Evolutionary conservation across 257 asterid species (phyloP).

Genomic region (Orobanche coerulescens): DNA sequence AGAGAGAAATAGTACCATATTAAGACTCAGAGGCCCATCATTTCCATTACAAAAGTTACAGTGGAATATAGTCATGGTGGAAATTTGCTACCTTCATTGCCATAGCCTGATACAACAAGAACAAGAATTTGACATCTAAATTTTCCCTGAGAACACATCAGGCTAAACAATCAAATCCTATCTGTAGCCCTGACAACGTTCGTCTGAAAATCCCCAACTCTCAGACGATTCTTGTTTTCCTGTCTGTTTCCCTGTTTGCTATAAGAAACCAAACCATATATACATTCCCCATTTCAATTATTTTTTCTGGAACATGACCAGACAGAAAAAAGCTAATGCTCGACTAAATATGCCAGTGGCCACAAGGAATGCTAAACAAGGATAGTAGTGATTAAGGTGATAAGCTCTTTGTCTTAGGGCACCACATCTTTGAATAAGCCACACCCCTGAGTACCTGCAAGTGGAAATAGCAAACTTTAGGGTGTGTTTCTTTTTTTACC

Average conservation of each 20-base stretch:
- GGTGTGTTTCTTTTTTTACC: too few relatives aligned
- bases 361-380: constrained; percentile 50
- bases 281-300: constrained; percentile 17
- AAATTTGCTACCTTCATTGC: not conserved
- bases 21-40: too few relatives aligned
- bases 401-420: constrained; percentile 49
- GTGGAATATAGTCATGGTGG: too few relatives aligned
- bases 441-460: constrained; percentile 83
- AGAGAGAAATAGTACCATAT: too few relatives aligned
- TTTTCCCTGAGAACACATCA: not conserved
- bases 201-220: not conserved
- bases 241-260: not conserved
- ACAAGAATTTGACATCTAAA: not conserved
- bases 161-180: not conserved
- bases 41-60: too few relatives aligned
- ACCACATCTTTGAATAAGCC: constrained; percentile 91
- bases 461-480: too few relatives aligned
- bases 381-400: constrained; percentile 51
- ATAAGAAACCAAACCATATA: not conserved
- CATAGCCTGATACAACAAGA: not conserved
- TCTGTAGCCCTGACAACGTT: not conserved
- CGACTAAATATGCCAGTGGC: constrained; percentile 57
- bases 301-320: constrained; percentile 85
- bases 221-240: not conserved
- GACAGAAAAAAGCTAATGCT: constrained; percentile 59